Conservation (phyloP, 2,329 filamentous ascomycete species). For the Xylariales sp. region DNA sequence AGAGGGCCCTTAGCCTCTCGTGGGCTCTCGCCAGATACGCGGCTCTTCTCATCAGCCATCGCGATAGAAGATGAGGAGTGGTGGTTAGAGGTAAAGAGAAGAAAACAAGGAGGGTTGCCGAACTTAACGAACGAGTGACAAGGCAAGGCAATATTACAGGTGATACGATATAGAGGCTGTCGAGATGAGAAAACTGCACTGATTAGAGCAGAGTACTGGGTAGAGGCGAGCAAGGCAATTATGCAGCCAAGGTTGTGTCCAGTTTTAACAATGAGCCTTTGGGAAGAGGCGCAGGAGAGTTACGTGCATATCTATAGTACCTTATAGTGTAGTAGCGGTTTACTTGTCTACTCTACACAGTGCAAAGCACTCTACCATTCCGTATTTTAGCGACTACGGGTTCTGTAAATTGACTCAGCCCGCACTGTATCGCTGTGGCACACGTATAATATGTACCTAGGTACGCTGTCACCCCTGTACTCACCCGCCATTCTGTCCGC, state of each 20-base stretch:
- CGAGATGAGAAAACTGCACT: constrained; percentile 14
- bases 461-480: background rate
- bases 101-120: constrained; percentile 29
- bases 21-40: constrained; percentile 81
- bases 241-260: constrained; percentile 9
- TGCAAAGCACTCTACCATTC: background rate
- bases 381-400: background rate
- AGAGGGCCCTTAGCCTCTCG: constrained; percentile 70
- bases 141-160: constrained; percentile 28
- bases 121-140: constrained; percentile 33
- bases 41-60: constrained; percentile 83
- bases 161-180: constrained; percentile 16
- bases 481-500: background rate
- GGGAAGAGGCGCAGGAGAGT: constrained; percentile 16
- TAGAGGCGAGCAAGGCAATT: constrained; percentile 15
- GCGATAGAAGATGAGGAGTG: constrained; percentile 37
- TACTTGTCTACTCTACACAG: background rate
- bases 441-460: no score
- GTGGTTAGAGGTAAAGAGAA: constrained; percentile 25
- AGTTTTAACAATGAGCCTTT: constrained; percentile 3
- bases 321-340: no score
- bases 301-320: no score
- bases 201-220: background rate
- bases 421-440: background rate
- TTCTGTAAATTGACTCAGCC: background rate